Evolutionary conservation across 2,329 filamentous ascomycete species (phyloP).

Genomic region (Aspergillus costaricaensis): DNA sequence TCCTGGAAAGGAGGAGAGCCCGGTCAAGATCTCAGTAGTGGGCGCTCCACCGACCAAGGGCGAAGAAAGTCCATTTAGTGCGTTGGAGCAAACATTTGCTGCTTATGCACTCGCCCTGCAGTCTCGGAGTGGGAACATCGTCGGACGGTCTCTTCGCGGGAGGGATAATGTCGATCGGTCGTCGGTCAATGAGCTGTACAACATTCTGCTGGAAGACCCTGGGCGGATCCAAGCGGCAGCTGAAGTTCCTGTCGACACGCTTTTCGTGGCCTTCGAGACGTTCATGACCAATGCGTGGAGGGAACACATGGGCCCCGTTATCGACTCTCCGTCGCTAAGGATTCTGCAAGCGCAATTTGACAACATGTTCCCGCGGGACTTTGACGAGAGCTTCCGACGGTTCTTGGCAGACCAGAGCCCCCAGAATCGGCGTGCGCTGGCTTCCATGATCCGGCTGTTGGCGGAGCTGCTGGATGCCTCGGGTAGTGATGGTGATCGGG

Average conservation of each 20-base stretch:
- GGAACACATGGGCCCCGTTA: constrained; percentile 81
- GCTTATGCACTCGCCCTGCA: constrained; percentile 81
- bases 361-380: constrained; percentile 45
- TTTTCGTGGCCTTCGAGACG: constrained; percentile 92
- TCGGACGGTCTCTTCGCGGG: constrained; percentile 73
- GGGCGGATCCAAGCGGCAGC: constrained; percentile 73
- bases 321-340: constrained; percentile 70
- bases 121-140: constrained; percentile 81
- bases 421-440: constrained; percentile 73
- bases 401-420: constrained; percentile 56
- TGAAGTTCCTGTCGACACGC: constrained; percentile 76
- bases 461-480: constrained; percentile 87
- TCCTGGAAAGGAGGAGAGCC: constrained; percentile 47
- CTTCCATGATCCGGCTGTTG: constrained; percentile 79
- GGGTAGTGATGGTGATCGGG: constrained; percentile 85
- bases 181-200: constrained; percentile 85
- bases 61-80: constrained; percentile 66
- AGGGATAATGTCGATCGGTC: constrained; percentile 73
- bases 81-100: constrained; percentile 80
- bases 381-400: constrained; percentile 60
- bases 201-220: constrained; percentile 79
- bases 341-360: constrained; percentile 64
- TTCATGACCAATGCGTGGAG: constrained; percentile 87
- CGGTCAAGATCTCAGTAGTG: constrained; percentile 51
- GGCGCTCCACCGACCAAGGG: constrained; percentile 55